Base-by-base conservation (phyloP, 129 eudicot species). In the Oenanthe sinensis region DNA sequence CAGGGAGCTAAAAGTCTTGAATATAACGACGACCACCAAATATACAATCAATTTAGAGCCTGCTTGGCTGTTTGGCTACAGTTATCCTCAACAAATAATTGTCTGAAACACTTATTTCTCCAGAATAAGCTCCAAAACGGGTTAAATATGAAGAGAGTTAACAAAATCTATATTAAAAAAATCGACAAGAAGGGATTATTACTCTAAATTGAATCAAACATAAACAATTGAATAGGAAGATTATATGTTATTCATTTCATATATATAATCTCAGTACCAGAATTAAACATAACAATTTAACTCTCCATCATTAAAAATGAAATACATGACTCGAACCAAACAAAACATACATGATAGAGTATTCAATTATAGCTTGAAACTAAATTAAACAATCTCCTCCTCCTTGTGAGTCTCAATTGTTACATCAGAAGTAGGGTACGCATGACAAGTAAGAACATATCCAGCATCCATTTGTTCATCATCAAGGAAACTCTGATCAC, bases 391-490 rank as follows among this genome's bases (percentile, higher is more conserved):
- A 36, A 74, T 44, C 16, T 74, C 77, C 39, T 45, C 77, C 77
- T 74, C 77, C 77, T 45, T 74, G 77, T 74, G 77, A 16, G 77
- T 74, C 77, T 74, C 58, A 26, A 74, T 74, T 4, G 16, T 20
- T 12, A 74, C 39, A 46, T 74, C 77, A 45, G 77, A 74, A n/a
- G 40, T n/a, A 45, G 77, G 55, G 33, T 74, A 74, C 4, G 77
- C 77, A 22, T 43, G 14, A 74, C 77, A 74, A 44, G 77, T 74
- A 20, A 74, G 87, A 19, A 93, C 98, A 87, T 84, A 90, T 1
- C 98, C 98, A 0, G 0, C 86, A 0, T 20, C 81, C 52, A 87
- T 15, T 80, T 93, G 98, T 0, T 86, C 90, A 22, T 86, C 92
- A 26, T 88, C 89, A 52, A 90, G 89, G 70, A 85, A 90, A 65